Base-by-base conservation (phyloP, 306 rosid genomes). In the Benincasa hispida region DNA sequence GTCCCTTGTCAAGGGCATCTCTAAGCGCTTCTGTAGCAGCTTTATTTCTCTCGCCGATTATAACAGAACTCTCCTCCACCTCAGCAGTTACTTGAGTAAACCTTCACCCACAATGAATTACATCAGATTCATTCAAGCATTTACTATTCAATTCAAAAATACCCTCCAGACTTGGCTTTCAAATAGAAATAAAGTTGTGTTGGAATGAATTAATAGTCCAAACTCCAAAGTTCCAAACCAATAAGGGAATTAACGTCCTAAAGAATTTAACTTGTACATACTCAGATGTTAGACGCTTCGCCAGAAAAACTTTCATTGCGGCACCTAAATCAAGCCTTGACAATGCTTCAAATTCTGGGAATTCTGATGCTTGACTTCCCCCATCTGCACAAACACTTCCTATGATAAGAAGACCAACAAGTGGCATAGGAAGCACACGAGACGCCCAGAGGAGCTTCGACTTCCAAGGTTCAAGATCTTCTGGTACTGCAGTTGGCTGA, bases 341-440 rank as follows among this genome's bases (percentile, higher is more conserved):
- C 87, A 94, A 77, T 63, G 99, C 99, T 84, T 94, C 96, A 25
- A 94, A 77, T 82, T 94, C 99, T 53, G 96, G 96, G 83, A 85
- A 94, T 68, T 90, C 89, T 28, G 96, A 89, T 69, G 88, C 82
- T 82, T 79, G 88, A 79, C 77, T 92, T 73, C 86, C 95, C 0
- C 59, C 81, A 66, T 94, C 95, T 27, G 93, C 89, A 84, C 97
- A 91, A 51, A 94, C 85, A 47, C 92, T 67, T 56, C 88, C 94
- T 55, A 94, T 94, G 61, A 94, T 85, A 60, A 94, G 83, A 61
- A 91, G 93, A 77, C 98, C 98, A 51, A 94, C 89, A 13, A 94
- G 95, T 18, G 98, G 98, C 98, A 94, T 94, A 25, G 97, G 98
- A 82, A 94, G 97, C 63, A 90, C 91, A 45, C 93, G 94, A 14